phyloP scores from a whole-genome alignment of 73 alveolate genomes.

The Durusdinium trenchii region DNA sequence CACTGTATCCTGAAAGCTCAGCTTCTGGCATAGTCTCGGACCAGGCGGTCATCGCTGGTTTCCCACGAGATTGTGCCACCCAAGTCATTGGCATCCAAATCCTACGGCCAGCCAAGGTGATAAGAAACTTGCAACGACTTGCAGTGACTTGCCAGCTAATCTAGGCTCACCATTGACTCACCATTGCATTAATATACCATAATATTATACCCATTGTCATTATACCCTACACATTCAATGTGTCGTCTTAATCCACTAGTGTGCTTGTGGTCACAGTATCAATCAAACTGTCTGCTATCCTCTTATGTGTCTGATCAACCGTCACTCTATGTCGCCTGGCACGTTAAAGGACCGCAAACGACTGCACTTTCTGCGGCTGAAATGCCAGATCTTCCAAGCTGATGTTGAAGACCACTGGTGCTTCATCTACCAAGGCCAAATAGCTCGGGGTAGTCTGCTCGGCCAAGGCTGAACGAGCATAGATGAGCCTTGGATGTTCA shows the following conservation, averaged over 20 bases:
- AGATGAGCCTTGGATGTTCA: constrained; percentile 41
- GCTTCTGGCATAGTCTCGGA: constrained; percentile 15
- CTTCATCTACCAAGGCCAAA: constrained; percentile 29
- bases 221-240: too few relatives aligned
- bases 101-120: too few relatives aligned
- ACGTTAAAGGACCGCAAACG: too few relatives aligned
- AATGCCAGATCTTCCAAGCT: constrained; percentile 14
- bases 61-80: constrained; percentile 47
- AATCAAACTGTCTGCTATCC: too few relatives aligned
- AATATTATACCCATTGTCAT: too few relatives aligned
- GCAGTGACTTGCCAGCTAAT: too few relatives aligned
- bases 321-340: neutral
- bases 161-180: too few relatives aligned
- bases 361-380: neutral
- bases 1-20: neutral
- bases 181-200: too few relatives aligned
- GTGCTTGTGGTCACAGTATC: too few relatives aligned
- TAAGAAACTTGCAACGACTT: too few relatives aligned
- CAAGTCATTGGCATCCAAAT: constrained; percentile 58
- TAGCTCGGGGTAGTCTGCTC: constrained; percentile 58
- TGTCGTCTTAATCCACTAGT: too few relatives aligned
- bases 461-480: constrained; percentile 43
- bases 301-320: too few relatives aligned
- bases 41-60: constrained; percentile 47
- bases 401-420: constrained; percentile 41